Conservation (phyloP, 495 filamentous ascomycete genomes). For the Penicillium pulvis region DNA sequence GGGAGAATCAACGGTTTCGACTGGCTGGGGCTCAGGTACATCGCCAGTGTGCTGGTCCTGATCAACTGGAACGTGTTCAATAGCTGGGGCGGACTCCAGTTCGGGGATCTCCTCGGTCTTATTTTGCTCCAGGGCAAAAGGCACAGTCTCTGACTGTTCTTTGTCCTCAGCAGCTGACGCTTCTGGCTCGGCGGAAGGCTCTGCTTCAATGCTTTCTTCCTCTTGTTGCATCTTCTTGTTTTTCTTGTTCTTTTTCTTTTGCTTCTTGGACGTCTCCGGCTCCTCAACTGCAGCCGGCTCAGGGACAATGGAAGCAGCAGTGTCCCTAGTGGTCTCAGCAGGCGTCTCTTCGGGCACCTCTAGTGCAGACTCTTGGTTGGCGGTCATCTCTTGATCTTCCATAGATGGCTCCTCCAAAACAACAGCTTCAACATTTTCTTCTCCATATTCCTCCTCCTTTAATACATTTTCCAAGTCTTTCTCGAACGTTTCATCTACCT, state of each 20-base stretch:
- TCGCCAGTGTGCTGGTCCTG: conserved; percentile 4
- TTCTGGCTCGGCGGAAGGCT: neutral
- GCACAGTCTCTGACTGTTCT: neutral
- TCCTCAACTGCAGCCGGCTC: conserved; percentile 2
- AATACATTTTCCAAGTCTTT: conserved; percentile 9
- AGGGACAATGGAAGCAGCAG: neutral
- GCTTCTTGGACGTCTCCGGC: conserved; percentile 18
- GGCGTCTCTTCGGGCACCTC: conserved; percentile 9
- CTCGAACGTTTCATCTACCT: conserved; percentile 3
- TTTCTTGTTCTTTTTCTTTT: conserved; percentile 30
- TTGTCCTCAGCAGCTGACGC: neutral
- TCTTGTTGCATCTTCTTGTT: conserved; percentile 22
- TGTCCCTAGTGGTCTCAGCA: conserved; percentile 3
- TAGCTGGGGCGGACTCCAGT: neutral
- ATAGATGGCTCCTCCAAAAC: conserved; percentile 8
- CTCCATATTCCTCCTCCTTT: conserved; percentile 7
- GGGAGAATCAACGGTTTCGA: conserved; percentile 11
- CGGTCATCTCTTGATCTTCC: conserved; percentile 17
- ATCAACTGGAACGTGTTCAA: conserved; percentile 7
- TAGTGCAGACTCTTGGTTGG: conserved; percentile 10
- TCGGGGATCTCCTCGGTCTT: neutral
- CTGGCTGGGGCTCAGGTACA: neutral
- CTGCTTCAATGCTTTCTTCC: neutral
- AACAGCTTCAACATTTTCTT: conserved; percentile 1
- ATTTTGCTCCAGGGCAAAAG: neutral